These are phyloP conservation scores for Podaxis mareebaensis DNA, from an alignment of 768 basidiomycete species.

Conservation along the genomic window DNA sequence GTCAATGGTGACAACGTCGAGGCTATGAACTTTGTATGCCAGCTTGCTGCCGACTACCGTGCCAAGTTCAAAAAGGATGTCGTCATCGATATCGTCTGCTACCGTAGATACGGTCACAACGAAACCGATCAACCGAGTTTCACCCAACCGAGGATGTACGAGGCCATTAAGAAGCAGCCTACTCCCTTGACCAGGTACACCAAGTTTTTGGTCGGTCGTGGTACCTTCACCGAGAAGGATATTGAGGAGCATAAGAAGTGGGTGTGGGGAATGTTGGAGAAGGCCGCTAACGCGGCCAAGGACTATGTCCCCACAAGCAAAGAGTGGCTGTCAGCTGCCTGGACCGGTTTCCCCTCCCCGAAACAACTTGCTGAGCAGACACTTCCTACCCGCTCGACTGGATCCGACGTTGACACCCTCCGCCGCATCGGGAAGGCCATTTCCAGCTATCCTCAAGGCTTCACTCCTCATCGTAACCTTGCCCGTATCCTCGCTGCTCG, in stretches of 20 bases:
- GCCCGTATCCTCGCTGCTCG: conserved; percentile 87
- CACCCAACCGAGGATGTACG: conserved; percentile 99
- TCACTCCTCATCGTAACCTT: conserved; percentile 89
- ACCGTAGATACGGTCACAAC: conserved; percentile 99
- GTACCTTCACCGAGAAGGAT: conserved; percentile 93
- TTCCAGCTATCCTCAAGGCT: conserved; percentile 81
- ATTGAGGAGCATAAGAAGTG: conserved; percentile 98
- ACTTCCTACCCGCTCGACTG: conserved; percentile 89
- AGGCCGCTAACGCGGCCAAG: conserved; percentile 89
- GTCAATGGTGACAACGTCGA: conserved; percentile 99
- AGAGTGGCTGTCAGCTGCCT: conserved; percentile 97
- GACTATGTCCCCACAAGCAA: conserved; percentile 94
- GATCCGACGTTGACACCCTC: conserved; percentile 72
- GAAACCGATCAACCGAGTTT: conserved; percentile 99
- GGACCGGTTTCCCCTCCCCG: conserved; percentile 98
- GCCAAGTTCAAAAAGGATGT: conserved; percentile 99
- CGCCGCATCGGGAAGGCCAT: conserved; percentile 85
- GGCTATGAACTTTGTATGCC: conserved; percentile 97
- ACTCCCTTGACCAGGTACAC: conserved; percentile 91
- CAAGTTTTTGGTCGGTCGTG: conserved; percentile 85
- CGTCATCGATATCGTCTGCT: conserved; percentile 97
- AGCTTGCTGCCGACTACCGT: conserved; percentile 96
- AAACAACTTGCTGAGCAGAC: conserved; percentile 92
- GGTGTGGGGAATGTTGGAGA: conserved; percentile 99
- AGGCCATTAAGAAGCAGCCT: conserved; percentile 92